Evolutionary conservation across 441 rosid genomes (phyloP).

Genomic region (Aquilaria agallochum): DNA sequence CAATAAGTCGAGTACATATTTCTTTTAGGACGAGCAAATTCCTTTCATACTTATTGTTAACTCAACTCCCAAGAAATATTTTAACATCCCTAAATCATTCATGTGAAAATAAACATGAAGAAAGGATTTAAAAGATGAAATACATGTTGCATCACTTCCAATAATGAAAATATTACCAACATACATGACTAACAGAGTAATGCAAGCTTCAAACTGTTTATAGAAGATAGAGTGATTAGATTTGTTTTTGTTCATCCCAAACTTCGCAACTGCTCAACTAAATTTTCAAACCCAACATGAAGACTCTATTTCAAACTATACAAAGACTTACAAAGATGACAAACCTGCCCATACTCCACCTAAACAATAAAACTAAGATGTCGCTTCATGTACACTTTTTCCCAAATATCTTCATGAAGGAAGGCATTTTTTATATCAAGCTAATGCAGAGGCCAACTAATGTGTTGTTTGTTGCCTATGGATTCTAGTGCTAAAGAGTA

Average conservation of each 20-base stretch:
- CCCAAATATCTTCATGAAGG: background rate
- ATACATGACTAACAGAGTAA: too few relatives aligned
- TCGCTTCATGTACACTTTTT: background rate
- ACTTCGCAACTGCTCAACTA: background rate
- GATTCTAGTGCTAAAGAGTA: too few relatives aligned
- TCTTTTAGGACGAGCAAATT: background rate
- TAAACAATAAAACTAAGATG: background rate
- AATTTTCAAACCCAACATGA: slow-evolving; percentile 1
- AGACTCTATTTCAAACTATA: background rate
- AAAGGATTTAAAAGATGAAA: background rate
- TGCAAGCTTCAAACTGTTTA: background rate
- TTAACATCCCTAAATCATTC: background rate
- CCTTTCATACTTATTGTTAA: background rate
- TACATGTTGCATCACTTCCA: background rate
- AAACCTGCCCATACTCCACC: background rate
- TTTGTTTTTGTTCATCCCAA: background rate
- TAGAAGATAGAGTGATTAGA: background rate
- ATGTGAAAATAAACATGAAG: background rate
- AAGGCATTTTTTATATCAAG: slow-evolving; percentile 1
- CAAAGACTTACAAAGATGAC: background rate
- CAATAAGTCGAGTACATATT: background rate
- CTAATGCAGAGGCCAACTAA: background rate
- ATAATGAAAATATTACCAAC: background rate
- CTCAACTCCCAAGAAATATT: background rate
- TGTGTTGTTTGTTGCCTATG: too few relatives aligned